Base-by-base conservation (phyloP, 495 filamentous ascomycete species). In the Glutinoglossum americanum region DNA sequence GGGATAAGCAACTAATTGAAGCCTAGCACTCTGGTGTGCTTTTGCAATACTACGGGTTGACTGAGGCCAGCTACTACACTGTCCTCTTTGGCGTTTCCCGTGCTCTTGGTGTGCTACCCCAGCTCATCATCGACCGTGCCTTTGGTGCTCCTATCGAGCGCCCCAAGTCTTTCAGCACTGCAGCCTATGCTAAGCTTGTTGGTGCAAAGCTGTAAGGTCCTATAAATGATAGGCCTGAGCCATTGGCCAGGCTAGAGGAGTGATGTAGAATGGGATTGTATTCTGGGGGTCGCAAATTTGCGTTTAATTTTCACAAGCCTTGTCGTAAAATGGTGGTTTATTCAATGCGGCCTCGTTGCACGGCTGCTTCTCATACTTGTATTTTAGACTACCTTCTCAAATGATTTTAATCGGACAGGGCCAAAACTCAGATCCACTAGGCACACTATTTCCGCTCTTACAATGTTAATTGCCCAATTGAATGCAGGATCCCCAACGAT, bases 121-220 rank as follows among this genome's bases (percentile, higher is more conserved):
- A 98, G 79, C 78, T 98, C 67, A 98, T 98, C 80, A 96, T 97
- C 69, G 92, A 98, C 80, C 93, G 92, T 71, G 92, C 92, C 59
- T 79, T 97, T 57, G 92, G 92, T 64, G 79, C 81, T 64, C 84
- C 84, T 57, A 87, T 87, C 64, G 84, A 87, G 77, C 68, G 84
- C 63, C 92, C 92, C 70, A 98, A 98, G 85, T 87, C 82, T 61
- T 97, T 95, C 83, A 89, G 84, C 70, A 97, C 92, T 55, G 86
- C 88, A 66, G 89, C 92, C 68, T 97, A 86, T 76, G 84, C 89
- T 69, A 89, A 97, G 78, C 80, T 97, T 61, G 85, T 89, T 58
- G 83, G 85, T 64, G 81, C 89, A 67, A 88, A 84, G 74, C 75
- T 98, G 72, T 98, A 85, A 88, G 58, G n/a, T n/a, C n/a, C 7